Evolutionary conservation across 2,329 filamentous ascomycete species (phyloP), one percentile per base, ranked within the genome.

Genomic region (Incumbomyces lentus): DNA sequence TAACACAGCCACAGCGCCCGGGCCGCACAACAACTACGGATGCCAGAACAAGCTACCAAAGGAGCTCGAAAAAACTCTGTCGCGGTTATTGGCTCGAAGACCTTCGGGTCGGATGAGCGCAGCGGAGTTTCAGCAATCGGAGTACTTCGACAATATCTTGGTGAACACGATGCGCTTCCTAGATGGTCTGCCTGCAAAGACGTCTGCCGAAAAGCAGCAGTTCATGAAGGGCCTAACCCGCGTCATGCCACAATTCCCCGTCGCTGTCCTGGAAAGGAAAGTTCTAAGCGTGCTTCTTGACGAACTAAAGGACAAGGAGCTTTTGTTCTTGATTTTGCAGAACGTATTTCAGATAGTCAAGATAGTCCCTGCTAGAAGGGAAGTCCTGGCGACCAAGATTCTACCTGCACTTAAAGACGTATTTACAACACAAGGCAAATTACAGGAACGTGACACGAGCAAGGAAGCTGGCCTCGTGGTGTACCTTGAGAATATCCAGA

Each of bases 91-190:
- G 48, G 92, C 90, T 0, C 76, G 92, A 52, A 74, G 88, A 46
- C 87, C 92, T 2, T 87, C 88, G 2, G 86, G 94, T 61, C 79
- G 92, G 37, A 77, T 96, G 69, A 88, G 81, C 19, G 88, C 90
- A 3, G 80, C 78, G 45, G 90, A 95, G 58, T 96, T 98, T 56
- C 92, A 98, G 61, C 80, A 95, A 63, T 93, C 88, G 59, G 82
- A 86, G 55, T 98, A 93, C 62, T 98, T 98, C 62, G 88, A 98
- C 66, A 98, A 96, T 59, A 86, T 96, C 38, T 73, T 98, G 3
- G 87, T 98, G 17, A 95, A 89, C 0, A 95, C 92, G 0, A 95
- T 98, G 52, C 85, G 92, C 11, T 98, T 98, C 60, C 71, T 98
- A 19, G 92, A 98, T 58, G 78, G 82, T 0, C 79, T 98, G 49